Evolutionary conservation across 768 basidiomycete genomes (phyloP).

Genomic region (Hortiboletus campestris): DNA sequence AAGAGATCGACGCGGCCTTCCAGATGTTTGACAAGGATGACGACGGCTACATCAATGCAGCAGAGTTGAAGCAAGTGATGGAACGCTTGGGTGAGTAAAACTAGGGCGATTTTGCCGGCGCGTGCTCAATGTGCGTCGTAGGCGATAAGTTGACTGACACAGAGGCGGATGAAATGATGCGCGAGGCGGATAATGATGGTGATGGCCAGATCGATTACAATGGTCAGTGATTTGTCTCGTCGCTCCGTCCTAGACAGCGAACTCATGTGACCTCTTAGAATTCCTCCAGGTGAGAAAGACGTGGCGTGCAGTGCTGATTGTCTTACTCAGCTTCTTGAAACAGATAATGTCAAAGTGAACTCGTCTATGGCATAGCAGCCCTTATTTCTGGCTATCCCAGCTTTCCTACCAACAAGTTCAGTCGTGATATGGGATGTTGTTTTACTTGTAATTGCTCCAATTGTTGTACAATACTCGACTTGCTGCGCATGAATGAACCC

Average conservation of each 20-base stretch:
- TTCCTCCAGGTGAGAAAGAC: slow-evolving; percentile 61
- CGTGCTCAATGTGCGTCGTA: slow-evolving; percentile 25
- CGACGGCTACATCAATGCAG: slow-evolving; percentile 83
- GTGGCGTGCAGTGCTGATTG: background rate
- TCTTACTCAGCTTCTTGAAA: slow-evolving; percentile 12
- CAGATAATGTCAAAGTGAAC: slow-evolving; percentile 73
- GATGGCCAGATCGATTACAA: slow-evolving; percentile 93
- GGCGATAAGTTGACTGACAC: slow-evolving; percentile 84
- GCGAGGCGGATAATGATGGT: slow-evolving; percentile 92
- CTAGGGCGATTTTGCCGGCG: background rate
- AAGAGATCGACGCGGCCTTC: slow-evolving; percentile 96
- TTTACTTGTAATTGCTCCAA: slow-evolving; percentile 8
- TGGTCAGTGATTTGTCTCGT: slow-evolving; percentile 40
- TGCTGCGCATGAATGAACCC: background rate
- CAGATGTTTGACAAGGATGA: slow-evolving; percentile 96
- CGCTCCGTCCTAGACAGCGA: background rate
- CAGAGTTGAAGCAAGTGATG: slow-evolving; percentile 91
- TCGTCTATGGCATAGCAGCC: slow-evolving; percentile 10
- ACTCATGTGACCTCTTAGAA: slow-evolving; percentile 41
- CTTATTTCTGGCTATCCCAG: slow-evolving; percentile 4
- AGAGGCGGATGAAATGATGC: slow-evolving; percentile 96
- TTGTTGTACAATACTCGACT: background rate
- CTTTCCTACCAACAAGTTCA: background rate
- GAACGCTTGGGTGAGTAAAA: slow-evolving; percentile 68
- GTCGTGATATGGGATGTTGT: background rate